Base-by-base conservation (phyloP, 2,329 filamentous ascomycete species). In the Leptographium lundbergii region DNA sequence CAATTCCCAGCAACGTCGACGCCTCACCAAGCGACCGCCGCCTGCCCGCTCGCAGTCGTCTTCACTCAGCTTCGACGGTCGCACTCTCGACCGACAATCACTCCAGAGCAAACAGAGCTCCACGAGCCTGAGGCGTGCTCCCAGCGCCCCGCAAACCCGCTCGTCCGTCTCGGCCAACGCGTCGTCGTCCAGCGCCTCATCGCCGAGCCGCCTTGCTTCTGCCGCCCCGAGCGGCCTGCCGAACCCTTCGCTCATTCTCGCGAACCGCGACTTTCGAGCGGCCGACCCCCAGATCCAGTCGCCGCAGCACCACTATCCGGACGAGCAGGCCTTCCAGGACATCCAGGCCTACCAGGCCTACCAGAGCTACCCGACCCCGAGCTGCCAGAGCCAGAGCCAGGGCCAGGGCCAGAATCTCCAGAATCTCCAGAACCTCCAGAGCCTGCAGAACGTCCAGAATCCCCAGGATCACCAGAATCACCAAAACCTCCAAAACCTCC, bases 51-150 rank as follows among this genome's bases (percentile, higher is more conserved):
- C 75, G 63, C 74, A 79, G 68, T 74, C 73, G 64, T 74, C 77
- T 63, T 77, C 73, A 56, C 75, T 74, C 68, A 75, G 73, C 69
- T 71, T 78, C 73, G 78, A 81, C 74, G 73, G 74, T 73, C 72
- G 73, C 59, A 57, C 59, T 66, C 74, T 76, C 73, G 80, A 83
- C 74, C 73, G 77, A 71, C 74, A 74, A 67, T 82, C 79, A 65
- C 72, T 84, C 66, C 75, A 77, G 71, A 84, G 79, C 75, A 79
- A 83, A 76, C 77, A 78, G 71, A 85, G 81, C 78, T 83, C 81
- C 65, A 77, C 79, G 67, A 84, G 80, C 70, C 75, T 85, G 69
- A 79, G 75, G 69, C 78, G 81, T 69, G 76, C 80, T 68, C 81
- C 82, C 65, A 83, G 80, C 70, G 80, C 80, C 73, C 81, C 81